These are phyloP conservation scores for Bertia moriformis DNA, from an alignment of 2,329 filamentous ascomycete genomes.

Conservation along the genomic window DNA sequence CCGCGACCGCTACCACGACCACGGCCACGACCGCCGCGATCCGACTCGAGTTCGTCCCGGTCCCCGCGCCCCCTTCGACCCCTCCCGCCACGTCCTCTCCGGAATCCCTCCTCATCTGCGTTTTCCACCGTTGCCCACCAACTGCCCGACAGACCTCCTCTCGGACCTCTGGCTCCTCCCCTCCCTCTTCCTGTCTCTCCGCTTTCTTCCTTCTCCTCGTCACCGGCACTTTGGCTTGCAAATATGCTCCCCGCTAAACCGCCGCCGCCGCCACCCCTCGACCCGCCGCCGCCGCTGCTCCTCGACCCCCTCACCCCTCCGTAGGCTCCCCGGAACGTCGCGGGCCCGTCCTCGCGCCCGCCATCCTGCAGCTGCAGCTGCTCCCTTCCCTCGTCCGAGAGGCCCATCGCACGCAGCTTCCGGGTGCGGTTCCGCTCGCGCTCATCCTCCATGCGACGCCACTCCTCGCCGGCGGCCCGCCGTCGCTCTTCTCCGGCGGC, in stretches of 20 bases:
- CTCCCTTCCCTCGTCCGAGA: conserved; percentile 49
- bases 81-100: conserved; percentile 14
- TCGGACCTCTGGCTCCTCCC: too few species aligned
- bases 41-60: conserved; percentile 16
- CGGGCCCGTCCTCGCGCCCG: conserved; percentile 22
- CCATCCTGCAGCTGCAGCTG: conserved; percentile 26
- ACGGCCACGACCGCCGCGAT: too few species aligned
- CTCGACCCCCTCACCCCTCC: conserved; percentile 24
- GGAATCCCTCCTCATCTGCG: conserved; percentile 8
- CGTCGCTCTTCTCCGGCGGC: conserved; percentile 36
- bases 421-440: conserved; percentile 43
- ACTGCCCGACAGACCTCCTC: too few species aligned
- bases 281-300: conserved; percentile 5
- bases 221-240: too few species aligned
- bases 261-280: conserved; percentile 3
- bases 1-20: conserved; percentile 12
- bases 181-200: too few species aligned
- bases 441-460: conserved; percentile 39
- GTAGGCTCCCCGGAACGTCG: conserved; percentile 22
- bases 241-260: too few species aligned
- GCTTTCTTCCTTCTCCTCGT: too few species aligned
- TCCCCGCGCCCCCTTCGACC: conserved; percentile 14
- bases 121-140: too few species aligned
- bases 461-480: conserved; percentile 33
- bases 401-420: conserved; percentile 43